Conservation (phyloP, 148 eudicot species). For the Camellia sinensis region DNA sequence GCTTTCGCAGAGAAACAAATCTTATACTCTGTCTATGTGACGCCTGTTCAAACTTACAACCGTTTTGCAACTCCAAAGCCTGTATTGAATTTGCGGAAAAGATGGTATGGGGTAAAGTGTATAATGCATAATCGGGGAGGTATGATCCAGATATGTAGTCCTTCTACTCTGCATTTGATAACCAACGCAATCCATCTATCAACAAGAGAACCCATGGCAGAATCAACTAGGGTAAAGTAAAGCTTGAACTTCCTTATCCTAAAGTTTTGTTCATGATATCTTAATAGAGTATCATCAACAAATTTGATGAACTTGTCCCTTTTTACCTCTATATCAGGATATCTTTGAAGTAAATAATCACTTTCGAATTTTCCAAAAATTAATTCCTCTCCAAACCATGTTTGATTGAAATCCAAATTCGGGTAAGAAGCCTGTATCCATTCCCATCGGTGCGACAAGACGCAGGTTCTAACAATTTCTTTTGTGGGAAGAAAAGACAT, state of each 20-base stretch:
- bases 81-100: not conserved
- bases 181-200: not conserved
- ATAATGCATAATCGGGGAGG: too few relatives aligned
- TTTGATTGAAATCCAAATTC: not conserved
- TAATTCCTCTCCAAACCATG: not conserved
- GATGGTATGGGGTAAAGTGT: not conserved
- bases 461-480: not conserved
- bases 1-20: not conserved
- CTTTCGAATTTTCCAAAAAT: not conserved
- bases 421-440: not conserved
- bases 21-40: not conserved
- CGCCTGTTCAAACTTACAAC: not conserved
- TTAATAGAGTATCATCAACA: not conserved
- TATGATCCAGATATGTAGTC: too few relatives aligned
- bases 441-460: not conserved
- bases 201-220: not conserved
- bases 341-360: not conserved
- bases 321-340: not conserved
- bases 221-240: not conserved
- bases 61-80: not conserved
- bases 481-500: not conserved
- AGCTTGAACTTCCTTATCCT: not conserved
- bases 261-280: not conserved
- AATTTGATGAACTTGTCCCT: not conserved
- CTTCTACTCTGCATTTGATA: not conserved